These are phyloP conservation scores for Cordyceps tenuipes DNA, from an alignment of 2,329 filamentous ascomycete genomes.

Conservation along the genomic window DNA sequence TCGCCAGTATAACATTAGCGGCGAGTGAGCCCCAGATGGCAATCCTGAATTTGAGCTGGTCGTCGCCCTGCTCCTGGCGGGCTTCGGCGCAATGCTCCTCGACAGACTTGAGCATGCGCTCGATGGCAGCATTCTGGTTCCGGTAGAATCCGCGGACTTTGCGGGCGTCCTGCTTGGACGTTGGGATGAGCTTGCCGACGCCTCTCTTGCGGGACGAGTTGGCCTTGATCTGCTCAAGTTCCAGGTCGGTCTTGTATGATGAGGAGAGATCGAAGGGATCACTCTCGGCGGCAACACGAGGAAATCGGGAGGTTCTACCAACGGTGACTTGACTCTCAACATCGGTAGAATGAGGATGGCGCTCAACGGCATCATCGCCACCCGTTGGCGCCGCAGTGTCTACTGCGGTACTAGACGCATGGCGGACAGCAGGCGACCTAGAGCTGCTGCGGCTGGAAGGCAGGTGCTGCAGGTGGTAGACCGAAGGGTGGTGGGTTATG, in stretches of 20 bases:
- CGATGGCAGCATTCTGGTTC: slow-evolving; percentile 86
- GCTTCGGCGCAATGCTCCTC: slow-evolving; percentile 83
- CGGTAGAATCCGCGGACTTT: slow-evolving; percentile 78
- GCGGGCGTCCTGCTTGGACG: slow-evolving; percentile 31
- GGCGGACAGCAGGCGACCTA: slow-evolving; percentile 19
- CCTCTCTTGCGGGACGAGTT: slow-evolving; percentile 73
- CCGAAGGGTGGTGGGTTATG: slow-evolving; percentile 36
- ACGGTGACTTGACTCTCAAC: slow-evolving; percentile 40
- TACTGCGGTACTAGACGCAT: slow-evolving; percentile 39
- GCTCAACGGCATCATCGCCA: slow-evolving; percentile 32
- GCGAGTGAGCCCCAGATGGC: slow-evolving; percentile 60
- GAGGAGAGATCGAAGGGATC: slow-evolving; percentile 77
- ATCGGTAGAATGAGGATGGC: slow-evolving; percentile 33
- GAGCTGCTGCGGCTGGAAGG: slow-evolving; percentile 22
- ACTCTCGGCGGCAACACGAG: slow-evolving; percentile 52
- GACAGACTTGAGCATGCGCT: slow-evolving; percentile 83
- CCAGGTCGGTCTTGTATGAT: slow-evolving; percentile 66
- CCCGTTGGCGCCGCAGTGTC: slow-evolving; percentile 27
- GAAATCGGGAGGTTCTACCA: slow-evolving; percentile 35
- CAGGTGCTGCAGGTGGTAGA: slow-evolving; percentile 32
- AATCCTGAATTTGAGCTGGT: slow-evolving; percentile 67
- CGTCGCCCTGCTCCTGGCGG: slow-evolving; percentile 69
- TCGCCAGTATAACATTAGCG: slow-evolving; percentile 72
- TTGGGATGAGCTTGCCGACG: slow-evolving; percentile 23
- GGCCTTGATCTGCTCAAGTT: slow-evolving; percentile 69